phyloP scores from a whole-genome alignment of 768 basidiomycete genomes.

The Boletus eberwhitei region DNA sequence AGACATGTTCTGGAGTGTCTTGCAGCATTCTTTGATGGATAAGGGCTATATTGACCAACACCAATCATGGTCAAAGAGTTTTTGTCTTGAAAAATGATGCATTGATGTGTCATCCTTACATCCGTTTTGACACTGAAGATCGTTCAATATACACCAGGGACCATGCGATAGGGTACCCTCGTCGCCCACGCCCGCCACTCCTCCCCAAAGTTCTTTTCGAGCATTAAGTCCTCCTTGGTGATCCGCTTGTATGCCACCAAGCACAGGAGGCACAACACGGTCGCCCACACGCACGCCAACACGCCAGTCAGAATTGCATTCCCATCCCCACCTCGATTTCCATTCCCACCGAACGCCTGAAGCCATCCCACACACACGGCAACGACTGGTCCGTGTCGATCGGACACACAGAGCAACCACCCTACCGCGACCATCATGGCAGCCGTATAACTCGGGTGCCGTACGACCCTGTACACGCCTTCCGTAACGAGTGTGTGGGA shows the following conservation, averaged over 20 bases:
- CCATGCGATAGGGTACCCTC: no score
- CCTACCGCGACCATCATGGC: background rate
- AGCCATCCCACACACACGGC: background rate
- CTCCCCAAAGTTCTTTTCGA: no score
- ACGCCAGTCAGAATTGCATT: background rate
- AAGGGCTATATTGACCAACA: no score
- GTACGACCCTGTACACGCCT: conserved; percentile 26
- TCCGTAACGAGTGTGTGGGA: conserved; percentile 25
- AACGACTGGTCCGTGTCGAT: background rate
- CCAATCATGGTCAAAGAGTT: no score
- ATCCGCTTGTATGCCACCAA: no score
- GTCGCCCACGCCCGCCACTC: no score
- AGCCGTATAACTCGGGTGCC: conserved; percentile 31
- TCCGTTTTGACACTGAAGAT: background rate
- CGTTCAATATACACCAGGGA: background rate
- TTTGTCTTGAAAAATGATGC: background rate
- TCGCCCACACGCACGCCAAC: background rate
- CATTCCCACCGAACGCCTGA: background rate
- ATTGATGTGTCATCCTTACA: background rate
- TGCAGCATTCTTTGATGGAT: no score
- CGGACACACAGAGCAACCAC: conserved; percentile 1
- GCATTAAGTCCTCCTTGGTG: no score
- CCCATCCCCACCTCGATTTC: background rate
- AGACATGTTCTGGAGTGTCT: no score
- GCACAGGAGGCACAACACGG: no score